Percentiles rank a stretch among this genome's conserved stretches.
Evolutionary conservation across 306 rosid genomes (phyloP).

Genomic region (Benincasa hispida): DNA sequence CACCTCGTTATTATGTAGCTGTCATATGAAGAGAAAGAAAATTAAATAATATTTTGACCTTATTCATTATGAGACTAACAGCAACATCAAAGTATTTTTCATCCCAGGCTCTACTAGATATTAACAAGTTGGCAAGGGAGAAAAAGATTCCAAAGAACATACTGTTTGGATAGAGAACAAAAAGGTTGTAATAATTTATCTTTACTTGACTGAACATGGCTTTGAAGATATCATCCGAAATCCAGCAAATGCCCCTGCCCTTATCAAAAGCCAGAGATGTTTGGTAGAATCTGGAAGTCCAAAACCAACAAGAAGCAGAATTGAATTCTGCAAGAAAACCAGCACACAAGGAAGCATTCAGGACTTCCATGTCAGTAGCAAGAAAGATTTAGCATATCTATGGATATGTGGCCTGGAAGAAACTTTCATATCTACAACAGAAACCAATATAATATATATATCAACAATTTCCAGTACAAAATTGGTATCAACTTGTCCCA

Average conservation of each 20-base stretch:
- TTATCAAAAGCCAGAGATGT: not conserved
- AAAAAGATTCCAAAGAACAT: not conserved
- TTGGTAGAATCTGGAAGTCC: not conserved
- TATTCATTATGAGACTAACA: not conserved
- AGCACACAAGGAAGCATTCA: not conserved
- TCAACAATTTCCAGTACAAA: constrained; percentile 31
- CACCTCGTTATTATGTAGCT: not conserved
- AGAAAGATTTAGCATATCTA: not conserved
- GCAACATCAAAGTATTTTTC: not conserved
- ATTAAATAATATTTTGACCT: not conserved
- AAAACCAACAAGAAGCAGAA: not conserved
- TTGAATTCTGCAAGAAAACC: not conserved
- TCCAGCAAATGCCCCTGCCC: not conserved
- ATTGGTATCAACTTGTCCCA: constrained; percentile 9
- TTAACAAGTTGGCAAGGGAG: not conserved
- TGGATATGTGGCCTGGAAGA: not conserved
- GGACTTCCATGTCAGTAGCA: not conserved
- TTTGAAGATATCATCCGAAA: not conserved
- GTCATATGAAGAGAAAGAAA: not conserved
- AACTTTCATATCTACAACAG: constrained; percentile 27
- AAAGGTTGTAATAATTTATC: no score
- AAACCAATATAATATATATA: constrained; percentile 23
- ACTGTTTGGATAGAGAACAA: not conserved
- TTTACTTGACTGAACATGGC: not conserved
- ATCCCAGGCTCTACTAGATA: not conserved